phyloP scores from a whole-genome alignment of 257 asterid genomes.

The Verbascum thapsus region DNA sequence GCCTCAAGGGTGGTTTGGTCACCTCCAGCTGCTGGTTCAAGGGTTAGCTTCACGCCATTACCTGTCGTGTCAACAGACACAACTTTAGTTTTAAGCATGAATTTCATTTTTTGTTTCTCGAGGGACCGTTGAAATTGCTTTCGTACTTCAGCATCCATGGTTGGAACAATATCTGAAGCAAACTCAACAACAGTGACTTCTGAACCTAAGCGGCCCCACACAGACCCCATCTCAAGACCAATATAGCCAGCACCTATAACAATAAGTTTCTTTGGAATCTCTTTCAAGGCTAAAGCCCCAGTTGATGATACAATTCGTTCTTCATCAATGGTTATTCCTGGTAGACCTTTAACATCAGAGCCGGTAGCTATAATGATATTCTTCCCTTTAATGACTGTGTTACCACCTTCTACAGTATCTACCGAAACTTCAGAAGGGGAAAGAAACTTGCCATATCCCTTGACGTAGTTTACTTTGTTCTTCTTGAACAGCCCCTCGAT shows the following conservation, averaged over 20 bases:
- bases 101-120: constrained; percentile 97
- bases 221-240: constrained; percentile 98
- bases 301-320: constrained; percentile 47
- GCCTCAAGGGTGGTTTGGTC: constrained; percentile 81
- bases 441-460: constrained; percentile 91
- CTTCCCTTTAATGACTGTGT: constrained; percentile 65
- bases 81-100: constrained; percentile 92
- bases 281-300: constrained; percentile 49
- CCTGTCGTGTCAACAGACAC: constrained; percentile 83
- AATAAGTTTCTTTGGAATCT: constrained; percentile 74
- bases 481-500: constrained; percentile 97
- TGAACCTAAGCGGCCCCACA: constrained; percentile 98
- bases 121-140: constrained; percentile 88
- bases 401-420: constrained; percentile 66
- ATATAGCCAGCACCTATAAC: constrained; percentile 98
- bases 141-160: constrained; percentile 89
- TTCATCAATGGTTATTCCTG: constrained; percentile 45
- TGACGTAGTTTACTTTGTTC: constrained; percentile 88
- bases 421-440: constrained; percentile 94
- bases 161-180: constrained; percentile 86
- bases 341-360: constrained; percentile 51
- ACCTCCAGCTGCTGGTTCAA: constrained; percentile 93
- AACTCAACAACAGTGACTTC: constrained; percentile 94
- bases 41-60: constrained; percentile 69
- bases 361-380: constrained; percentile 76